Evolutionary conservation across 257 asterid genomes (phyloP), one percentile per base, ranked within the genome.

Genomic region (Lavandula angustifolia): DNA sequence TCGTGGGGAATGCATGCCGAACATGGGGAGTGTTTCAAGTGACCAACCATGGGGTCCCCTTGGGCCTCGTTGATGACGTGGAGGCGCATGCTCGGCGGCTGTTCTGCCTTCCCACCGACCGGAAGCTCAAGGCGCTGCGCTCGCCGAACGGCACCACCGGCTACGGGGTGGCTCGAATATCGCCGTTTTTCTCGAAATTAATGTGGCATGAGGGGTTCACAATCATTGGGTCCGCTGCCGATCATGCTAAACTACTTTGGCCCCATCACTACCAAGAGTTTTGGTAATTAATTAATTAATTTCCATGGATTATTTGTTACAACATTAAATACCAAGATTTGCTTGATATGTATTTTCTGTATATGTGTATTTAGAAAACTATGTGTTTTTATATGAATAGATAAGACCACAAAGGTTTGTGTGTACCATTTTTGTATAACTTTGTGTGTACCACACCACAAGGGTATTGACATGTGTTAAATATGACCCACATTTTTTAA

Each of bases 201-300:
- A 81, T 91, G 94, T 91, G 96, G 98, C 95, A 91, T 61, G 98
- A 91, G 60, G 96, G 98, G 31, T 91, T 91, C 72, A 86, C 95
- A 29, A 79, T 88, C 58, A 79, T 80, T 72, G 94, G 94, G 18
- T 91, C 95, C 5, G 75, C 94, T 0, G 66, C 54, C 41, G 79
- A 76, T 44, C 94, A 91, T 75, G 98, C 94, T 3, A 78, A 66
- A 37, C 75, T 51, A 52, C 94, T 91, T 70, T 91, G 98, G 98
- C 95, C 95, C 0, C 31, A 59, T 62, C 79, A 76, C 7, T 68
- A 81, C 59, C 40, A 81, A 32, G 49, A 60, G 3, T 88, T 88
- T 69, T 88, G 94, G 96, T 88, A 71, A 79, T 83, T 2, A 69
- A 79, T n/a, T n/a, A n/a, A n/a, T n/a, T n/a, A n/a, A n/a, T n/a